Base-by-base conservation (phyloP, 306 rosid genomes). In the Benincasa hispida region DNA sequence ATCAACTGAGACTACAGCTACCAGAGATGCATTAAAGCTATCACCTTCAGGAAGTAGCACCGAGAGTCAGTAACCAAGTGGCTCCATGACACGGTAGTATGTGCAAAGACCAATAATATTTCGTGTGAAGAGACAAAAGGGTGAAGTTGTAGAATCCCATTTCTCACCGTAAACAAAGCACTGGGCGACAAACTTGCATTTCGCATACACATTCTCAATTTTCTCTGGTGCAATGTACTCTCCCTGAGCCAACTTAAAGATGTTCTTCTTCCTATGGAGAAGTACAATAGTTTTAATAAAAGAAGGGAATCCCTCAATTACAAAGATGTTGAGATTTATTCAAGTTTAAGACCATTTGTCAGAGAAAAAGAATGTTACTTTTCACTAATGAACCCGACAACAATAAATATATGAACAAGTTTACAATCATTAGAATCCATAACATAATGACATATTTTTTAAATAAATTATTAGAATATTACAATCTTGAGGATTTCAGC, bases 181-280 rank as follows among this genome's bases (percentile, higher is more conserved):
- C 65, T 92, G 98, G 58, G 88, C 91, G 77, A 88, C 85, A 80
- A 89, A 92, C 81, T 86, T 90, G 97, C 99, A 92, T 82, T 86
- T 95, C 53, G 84, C 93, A 78, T 92, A 95, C 7, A 92, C 98
- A 76, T 92, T 95, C 87, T 95, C 98, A 70, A 92, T 89, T 88
- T 95, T 95, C 85, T 95, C 99, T 25, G 99, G 99, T 84, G 99
- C 99, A 76, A 95, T 88, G 83, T 95, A 95, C 89, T 95, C 99
- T 11, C 99, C 99, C 84, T 92, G 99, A n/a, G 99, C 98, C 96
- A 95, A 84, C 89, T 95, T 95, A 83, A 95, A 95, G 81, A 95
- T 95, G 82, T 95, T 95, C 87, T 95, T 95, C 87, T 95, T 95
- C 92, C 99, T 95, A 18, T 28, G 25, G 9, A 48, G 6, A 72